phyloP scores from a whole-genome alignment of 148 eudicot genomes.

The Simmondsia chinensis region DNA sequence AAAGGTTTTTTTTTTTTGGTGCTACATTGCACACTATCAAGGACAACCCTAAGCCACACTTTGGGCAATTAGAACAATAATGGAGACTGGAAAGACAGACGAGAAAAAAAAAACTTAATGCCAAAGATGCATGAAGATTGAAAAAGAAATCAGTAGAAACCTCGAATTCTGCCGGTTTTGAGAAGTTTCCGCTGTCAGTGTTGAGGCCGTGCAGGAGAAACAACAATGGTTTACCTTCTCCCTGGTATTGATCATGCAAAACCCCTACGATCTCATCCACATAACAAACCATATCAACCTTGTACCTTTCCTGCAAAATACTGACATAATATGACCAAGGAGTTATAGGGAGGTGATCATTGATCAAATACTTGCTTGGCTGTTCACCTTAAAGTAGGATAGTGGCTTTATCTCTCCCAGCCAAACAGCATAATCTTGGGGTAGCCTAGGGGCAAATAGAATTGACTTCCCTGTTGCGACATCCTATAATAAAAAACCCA shows the following conservation, averaged over 20 bases:
- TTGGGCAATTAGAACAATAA: too few species aligned
- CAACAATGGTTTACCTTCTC: conserved; percentile 50
- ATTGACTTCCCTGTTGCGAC: conserved; percentile 66
- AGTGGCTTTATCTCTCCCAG: conserved; percentile 72
- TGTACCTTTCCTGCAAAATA: conserved; percentile 66
- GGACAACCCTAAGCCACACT: too few species aligned
- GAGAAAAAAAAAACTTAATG: too few species aligned
- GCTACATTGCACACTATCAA: too few species aligned
- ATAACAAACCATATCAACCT: conserved; percentile 47
- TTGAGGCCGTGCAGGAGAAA: conserved; percentile 90
- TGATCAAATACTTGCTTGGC: background rate
- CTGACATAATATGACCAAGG: conserved; percentile 13
- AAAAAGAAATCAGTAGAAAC: conserved; percentile 17
- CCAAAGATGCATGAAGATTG: too few species aligned
- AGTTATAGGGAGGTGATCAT: background rate
- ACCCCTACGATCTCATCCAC: conserved; percentile 65
- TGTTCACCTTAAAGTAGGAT: conserved; percentile 55
- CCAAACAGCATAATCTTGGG: conserved; percentile 94
- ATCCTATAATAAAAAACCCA: too few species aligned
- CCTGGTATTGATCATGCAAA: conserved; percentile 38
- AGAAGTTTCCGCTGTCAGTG: conserved; percentile 79
- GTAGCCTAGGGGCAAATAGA: conserved; percentile 76
- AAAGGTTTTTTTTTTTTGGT: too few species aligned
- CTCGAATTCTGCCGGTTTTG: conserved; percentile 91
- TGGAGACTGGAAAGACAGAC: background rate